A percentile compares a stretch with the other conserved stretches of the same genome.
Evolutionary conservation across 2,329 filamentous ascomycete genomes (phyloP).

Genomic region (Penicillium digitatum): DNA sequence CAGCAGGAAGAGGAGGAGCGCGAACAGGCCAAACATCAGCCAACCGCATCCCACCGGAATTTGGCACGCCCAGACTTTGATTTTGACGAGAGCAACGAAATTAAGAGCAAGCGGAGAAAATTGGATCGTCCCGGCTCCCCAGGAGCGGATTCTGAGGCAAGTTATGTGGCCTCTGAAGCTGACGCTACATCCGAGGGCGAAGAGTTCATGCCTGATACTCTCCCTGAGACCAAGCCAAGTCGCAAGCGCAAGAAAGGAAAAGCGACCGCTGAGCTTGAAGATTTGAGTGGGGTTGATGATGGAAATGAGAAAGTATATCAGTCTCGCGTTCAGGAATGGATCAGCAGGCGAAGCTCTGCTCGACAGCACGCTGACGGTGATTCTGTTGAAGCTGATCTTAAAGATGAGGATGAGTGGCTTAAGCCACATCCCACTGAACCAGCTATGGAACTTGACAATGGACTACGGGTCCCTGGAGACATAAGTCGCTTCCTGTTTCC

Average conservation of each 20-base stretch:
- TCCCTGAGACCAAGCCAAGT: conserved; percentile 16
- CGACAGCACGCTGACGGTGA: conserved; percentile 45
- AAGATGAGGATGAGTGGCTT: conserved; percentile 62
- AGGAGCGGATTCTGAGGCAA: conserved; percentile 30
- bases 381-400: conserved; percentile 36
- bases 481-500: conserved; percentile 90
- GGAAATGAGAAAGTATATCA: conserved; percentile 82
- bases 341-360: conserved; percentile 58
- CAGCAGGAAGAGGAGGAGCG: conserved; percentile 50
- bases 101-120: conserved; percentile 36
- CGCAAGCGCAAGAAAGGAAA: conserved; percentile 23
- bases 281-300: conserved; percentile 70
- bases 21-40: conserved; percentile 35
- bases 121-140: conserved; percentile 16
- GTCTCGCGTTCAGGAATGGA: conserved; percentile 70
- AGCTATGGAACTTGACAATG: conserved; percentile 62
- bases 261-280: conserved; percentile 47
- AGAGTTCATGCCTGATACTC: conserved; percentile 33
- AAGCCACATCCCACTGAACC: conserved; percentile 70
- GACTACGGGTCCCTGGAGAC: conserved; percentile 80
- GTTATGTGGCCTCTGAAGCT: conserved; percentile 34
- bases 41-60: conserved; percentile 65
- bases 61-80: conserved; percentile 70
- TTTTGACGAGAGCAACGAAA: conserved; percentile 41
- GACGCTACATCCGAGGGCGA: conserved; percentile 34